phyloP scores from a whole-genome alignment of 257 asterid genomes.

The Plectranthus barbatus region DNA sequence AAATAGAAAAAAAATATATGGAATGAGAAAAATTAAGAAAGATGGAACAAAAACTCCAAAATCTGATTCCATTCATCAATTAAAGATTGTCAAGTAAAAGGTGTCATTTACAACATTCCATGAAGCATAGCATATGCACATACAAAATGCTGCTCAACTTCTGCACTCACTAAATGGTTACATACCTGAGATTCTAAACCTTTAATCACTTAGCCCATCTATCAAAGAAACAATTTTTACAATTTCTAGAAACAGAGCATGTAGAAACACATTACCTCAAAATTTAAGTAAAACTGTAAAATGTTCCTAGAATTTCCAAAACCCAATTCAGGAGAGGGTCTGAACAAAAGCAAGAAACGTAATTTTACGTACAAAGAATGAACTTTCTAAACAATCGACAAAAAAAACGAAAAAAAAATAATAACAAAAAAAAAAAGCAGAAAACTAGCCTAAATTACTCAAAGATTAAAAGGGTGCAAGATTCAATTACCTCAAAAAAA shows the following conservation, averaged over 20 bases:
- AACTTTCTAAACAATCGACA: not conserved
- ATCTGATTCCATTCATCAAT: not conserved
- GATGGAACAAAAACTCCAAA: not conserved
- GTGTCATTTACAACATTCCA: not conserved
- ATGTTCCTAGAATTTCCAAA: not conserved
- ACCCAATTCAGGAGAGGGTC: not conserved
- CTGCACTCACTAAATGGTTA: not conserved
- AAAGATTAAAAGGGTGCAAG: not conserved
- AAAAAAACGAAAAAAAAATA: not conserved
- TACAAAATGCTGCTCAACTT: not conserved
- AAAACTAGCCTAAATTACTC: not conserved
- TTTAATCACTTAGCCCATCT: no score
- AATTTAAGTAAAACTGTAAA: not conserved
- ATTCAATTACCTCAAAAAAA: constrained; percentile 20
- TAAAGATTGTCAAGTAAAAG: not conserved
- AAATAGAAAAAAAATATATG: no score
- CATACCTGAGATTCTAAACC: not conserved
- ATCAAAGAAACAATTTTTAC: not conserved
- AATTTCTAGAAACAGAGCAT: constrained; percentile 10
- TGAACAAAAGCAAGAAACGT: not conserved
- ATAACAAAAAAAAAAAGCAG: not conserved
- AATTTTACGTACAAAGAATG: not conserved
- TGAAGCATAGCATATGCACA: not conserved
- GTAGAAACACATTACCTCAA: not conserved
- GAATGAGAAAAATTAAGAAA: not conserved